A percentile compares a stretch with the other conserved stretches of the same genome.
Evolutionary conservation across 2,329 filamentous ascomycete genomes (phyloP).

Genomic region (Chrysosporium keratinophilum): DNA sequence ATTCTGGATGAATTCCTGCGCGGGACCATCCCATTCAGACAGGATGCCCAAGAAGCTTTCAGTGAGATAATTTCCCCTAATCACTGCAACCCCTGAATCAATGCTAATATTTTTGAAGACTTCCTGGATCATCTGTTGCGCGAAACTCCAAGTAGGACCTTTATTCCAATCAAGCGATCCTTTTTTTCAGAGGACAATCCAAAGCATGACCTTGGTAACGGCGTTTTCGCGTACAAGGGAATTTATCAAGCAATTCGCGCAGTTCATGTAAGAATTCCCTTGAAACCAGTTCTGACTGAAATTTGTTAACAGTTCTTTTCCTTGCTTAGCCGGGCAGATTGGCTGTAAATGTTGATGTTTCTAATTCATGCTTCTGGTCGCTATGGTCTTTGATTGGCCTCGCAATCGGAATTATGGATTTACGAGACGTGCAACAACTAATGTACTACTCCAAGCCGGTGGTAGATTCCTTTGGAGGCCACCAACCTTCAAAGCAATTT

Average conservation of each 20-base stretch:
- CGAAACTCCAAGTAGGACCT: constrained; percentile 58
- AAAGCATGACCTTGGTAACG: constrained; percentile 48
- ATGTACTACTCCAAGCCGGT: constrained; percentile 20
- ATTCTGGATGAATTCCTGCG: constrained; percentile 57
- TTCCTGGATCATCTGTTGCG: constrained; percentile 87
- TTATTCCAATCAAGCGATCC: constrained; percentile 65
- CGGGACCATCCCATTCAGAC: constrained; percentile 51
- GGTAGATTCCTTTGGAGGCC: constrained; percentile 21
- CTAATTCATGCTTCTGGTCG: constrained; percentile 82
- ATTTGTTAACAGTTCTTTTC: constrained; percentile 7
- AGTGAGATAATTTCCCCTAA: constrained; percentile 40
- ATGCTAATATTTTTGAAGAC: constrained; percentile 34
- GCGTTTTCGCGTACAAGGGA: constrained; percentile 73
- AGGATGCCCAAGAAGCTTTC: constrained; percentile 63
- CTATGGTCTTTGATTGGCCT: constrained; percentile 29
- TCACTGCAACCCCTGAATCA: not conserved
- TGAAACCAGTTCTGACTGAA: not conserved
- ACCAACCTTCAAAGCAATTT: constrained; percentile 18
- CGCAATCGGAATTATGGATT: constrained; percentile 27
- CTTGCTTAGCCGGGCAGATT: constrained; percentile 49
- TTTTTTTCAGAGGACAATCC: constrained; percentile 57
- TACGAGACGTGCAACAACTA: constrained; percentile 27
- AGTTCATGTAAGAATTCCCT: constrained; percentile 43
- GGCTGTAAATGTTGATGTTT: constrained; percentile 78
- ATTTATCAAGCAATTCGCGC: constrained; percentile 78